Conservation (phyloP, 225 moss, liverwort and hornwort genomes). For the Physcomitrellopsis africana region DNA sequence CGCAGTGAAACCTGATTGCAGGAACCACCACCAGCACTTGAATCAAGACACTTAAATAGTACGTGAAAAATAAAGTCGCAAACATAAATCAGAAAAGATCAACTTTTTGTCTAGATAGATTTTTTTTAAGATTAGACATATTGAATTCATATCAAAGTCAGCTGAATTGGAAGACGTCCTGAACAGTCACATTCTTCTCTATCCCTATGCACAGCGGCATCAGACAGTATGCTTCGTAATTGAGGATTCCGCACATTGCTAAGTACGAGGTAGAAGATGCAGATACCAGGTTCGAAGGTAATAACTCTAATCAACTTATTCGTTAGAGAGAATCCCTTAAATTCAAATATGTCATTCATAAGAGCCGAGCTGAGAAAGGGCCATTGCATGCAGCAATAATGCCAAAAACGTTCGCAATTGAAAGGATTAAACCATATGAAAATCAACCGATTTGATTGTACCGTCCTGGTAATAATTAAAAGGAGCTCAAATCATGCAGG, state of each 20-base stretch:
- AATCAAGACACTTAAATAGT: slow-evolving; percentile 7
- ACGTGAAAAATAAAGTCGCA: slow-evolving; percentile 7
- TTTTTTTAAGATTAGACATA: neutral
- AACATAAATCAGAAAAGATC: slow-evolving; percentile 8
- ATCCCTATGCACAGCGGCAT: slow-evolving; percentile 4
- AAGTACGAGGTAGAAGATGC: neutral
- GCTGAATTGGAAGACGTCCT: neutral
- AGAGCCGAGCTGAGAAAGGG: slow-evolving; percentile 2
- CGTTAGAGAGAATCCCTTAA: neutral
- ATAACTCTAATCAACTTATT: slow-evolving; percentile 13
- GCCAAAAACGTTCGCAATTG: neutral
- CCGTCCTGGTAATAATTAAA: neutral
- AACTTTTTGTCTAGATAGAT: neutral
- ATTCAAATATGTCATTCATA: neutral
- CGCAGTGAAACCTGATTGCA: slow-evolving; percentile 58
- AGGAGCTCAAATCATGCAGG: neutral
- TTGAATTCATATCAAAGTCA: neutral
- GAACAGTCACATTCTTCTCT: neutral
- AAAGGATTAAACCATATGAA: neutral
- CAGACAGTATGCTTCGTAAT: neutral
- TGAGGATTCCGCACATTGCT: neutral
- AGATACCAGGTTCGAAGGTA: neutral
- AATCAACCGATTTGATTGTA: neutral
- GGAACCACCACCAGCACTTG: slow-evolving; percentile 19
- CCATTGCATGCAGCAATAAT: neutral